A percentile compares a stretch with the other conserved stretches of the same genome.
phyloP scores from a whole-genome alignment of 129 eudicot genomes.

The Tanacetum coccineum region DNA sequence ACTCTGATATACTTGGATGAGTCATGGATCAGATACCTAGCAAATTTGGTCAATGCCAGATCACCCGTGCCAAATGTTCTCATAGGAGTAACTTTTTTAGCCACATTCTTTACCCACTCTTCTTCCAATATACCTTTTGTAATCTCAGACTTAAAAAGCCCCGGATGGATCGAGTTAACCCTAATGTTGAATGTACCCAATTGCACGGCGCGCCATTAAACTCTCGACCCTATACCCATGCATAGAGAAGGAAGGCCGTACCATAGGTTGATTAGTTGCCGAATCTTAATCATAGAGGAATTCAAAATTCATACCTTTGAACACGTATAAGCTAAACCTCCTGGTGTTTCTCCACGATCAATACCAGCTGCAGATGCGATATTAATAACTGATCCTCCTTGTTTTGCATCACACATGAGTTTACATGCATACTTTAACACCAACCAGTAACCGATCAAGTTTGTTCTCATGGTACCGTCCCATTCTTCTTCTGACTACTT shows the following conservation, averaged over 20 bases:
- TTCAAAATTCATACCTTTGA: too few species aligned
- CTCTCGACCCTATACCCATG: slow-evolving; percentile 39
- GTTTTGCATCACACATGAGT: slow-evolving; percentile 63
- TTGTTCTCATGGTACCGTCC: slow-evolving; percentile 44
- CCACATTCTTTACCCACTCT: slow-evolving; percentile 59
- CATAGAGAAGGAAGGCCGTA: too few species aligned
- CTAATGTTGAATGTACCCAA: slow-evolving; percentile 65
- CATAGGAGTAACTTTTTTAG: slow-evolving; percentile 50
- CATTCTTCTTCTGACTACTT: slow-evolving; percentile 66
- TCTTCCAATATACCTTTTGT: slow-evolving; percentile 54
- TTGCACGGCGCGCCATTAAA: slow-evolving; percentile 61
- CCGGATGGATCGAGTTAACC: slow-evolving; percentile 70
- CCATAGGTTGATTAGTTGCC: neutral
- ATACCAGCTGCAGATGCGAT: too few species aligned
- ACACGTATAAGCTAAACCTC: too few species aligned
- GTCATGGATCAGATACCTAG: slow-evolving; percentile 63
- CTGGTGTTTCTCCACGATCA: neutral
- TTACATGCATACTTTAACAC: slow-evolving; percentile 46
- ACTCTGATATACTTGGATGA: slow-evolving; percentile 59
- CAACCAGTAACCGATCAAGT: slow-evolving; percentile 52
- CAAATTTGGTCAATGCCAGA: slow-evolving; percentile 59
- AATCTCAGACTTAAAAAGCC: slow-evolving; percentile 80
- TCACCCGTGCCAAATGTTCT: slow-evolving; percentile 43
- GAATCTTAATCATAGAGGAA: neutral
- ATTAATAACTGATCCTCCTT: slow-evolving; percentile 30